A percentile compares a stretch with the other conserved stretches of the same genome.
phyloP scores from a whole-genome alignment of 331 rosid genomes.

The Saraca asoca region DNA sequence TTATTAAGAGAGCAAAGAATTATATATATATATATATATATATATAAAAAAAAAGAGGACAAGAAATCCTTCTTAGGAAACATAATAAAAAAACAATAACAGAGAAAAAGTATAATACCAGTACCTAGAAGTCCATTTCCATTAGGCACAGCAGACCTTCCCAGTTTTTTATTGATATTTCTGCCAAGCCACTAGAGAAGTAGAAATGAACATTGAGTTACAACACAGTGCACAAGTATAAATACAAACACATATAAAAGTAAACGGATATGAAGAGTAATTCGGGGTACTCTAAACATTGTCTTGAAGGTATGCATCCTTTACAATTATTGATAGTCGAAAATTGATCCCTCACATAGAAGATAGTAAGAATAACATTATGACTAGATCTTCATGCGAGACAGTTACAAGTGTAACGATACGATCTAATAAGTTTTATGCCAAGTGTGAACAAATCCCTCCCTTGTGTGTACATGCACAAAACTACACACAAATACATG shows the following conservation, averaged over 20 bases:
- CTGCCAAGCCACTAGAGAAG: slow-evolving; percentile 81
- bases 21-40: too few species aligned
- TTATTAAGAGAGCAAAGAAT: too few species aligned
- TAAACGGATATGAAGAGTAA: not conserved
- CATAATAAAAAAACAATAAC: slow-evolving; percentile 13
- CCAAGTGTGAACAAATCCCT: too few species aligned
- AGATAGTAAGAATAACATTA: not conserved
- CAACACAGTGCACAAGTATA: slow-evolving; percentile 13
- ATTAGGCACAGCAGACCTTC: slow-evolving; percentile 49
- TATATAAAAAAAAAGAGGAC: too few species aligned
- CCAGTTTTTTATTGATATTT: slow-evolving; percentile 58
- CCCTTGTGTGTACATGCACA: too few species aligned
- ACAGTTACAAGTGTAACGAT: too few species aligned
- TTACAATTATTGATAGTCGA: not conserved
- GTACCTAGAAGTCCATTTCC: slow-evolving; percentile 63
- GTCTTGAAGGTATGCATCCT: not conserved
- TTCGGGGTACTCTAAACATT: slow-evolving; percentile 14
- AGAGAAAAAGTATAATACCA: slow-evolving; percentile 18
- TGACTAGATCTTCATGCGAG: not conserved
- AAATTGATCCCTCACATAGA: not conserved
- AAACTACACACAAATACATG: too few species aligned
- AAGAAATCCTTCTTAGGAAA: not conserved
- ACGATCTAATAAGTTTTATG: too few species aligned
- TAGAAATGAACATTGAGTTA: slow-evolving; percentile 38
- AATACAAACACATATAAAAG: slow-evolving; percentile 1